phyloP scores from a whole-genome alignment of 129 eudicot species.

The Artemisia argyi region DNA sequence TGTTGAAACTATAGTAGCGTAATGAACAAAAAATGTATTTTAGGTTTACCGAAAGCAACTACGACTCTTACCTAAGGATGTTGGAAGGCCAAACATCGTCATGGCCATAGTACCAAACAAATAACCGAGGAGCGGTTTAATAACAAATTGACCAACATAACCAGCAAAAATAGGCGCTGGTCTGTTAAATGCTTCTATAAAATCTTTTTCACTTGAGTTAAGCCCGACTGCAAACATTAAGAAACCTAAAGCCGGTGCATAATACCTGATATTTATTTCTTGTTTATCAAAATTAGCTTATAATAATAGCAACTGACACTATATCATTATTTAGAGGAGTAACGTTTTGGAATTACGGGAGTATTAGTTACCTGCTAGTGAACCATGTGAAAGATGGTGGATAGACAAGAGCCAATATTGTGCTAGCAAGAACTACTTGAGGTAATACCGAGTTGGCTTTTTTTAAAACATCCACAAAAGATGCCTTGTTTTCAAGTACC shows the following conservation, averaged over 20 bases:
- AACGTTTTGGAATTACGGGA: not conserved
- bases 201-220: slow-evolving; percentile 91
- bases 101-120: slow-evolving; percentile 74
- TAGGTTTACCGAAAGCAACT: not conserved
- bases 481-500: slow-evolving; percentile 46
- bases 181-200: slow-evolving; percentile 84
- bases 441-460: slow-evolving; percentile 83
- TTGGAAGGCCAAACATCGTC: slow-evolving; percentile 67
- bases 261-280: slow-evolving; percentile 61
- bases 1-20: slow-evolving; percentile 6
- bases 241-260: slow-evolving; percentile 97
- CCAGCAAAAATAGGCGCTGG: slow-evolving; percentile 81
- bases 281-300: not conserved
- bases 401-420: slow-evolving; percentile 84
- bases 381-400: slow-evolving; percentile 99
- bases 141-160: slow-evolving; percentile 81
- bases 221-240: slow-evolving; percentile 98
- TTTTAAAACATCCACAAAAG: slow-evolving; percentile 59
- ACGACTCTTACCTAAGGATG: slow-evolving; percentile 59
- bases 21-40: not conserved
- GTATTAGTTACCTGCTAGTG: slow-evolving; percentile 67
- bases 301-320: not conserved
- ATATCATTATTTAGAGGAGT: not conserved
- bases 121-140: slow-evolving; percentile 88
- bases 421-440: slow-evolving; percentile 86